Conservation (phyloP, 345 rosid genomes). For the Zanthoxylum bungeanum region DNA sequence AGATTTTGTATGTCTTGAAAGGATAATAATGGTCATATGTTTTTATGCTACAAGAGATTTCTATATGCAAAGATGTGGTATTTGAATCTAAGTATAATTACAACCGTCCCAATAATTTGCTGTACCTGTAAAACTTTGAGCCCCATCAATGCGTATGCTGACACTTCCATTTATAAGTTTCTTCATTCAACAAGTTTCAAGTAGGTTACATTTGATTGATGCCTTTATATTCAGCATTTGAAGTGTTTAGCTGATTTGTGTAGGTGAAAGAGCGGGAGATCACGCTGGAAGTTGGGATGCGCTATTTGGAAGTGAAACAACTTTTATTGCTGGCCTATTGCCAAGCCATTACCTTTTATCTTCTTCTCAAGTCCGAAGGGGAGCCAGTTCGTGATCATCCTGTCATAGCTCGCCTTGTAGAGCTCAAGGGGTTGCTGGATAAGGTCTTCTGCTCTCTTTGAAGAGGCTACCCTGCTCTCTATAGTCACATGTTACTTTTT, state of each 20-base stretch:
- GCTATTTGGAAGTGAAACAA: constrained; percentile 79
- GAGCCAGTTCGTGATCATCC: constrained; percentile 90
- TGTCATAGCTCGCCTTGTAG: constrained; percentile 82
- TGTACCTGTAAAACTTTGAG: neutral
- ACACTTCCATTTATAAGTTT: neutral
- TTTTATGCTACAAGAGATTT: neutral
- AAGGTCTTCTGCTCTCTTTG: constrained; percentile 46
- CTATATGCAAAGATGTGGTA: neutral
- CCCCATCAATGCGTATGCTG: neutral
- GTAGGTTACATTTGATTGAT: constrained; percentile 2
- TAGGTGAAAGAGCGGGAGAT: constrained; percentile 52
- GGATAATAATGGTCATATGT: neutral
- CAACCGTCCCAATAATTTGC: neutral
- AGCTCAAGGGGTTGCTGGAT: constrained; percentile 67
- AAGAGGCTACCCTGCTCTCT: neutral
- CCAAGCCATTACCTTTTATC: constrained; percentile 86
- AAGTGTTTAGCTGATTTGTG: constrained; percentile 13
- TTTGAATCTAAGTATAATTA: neutral
- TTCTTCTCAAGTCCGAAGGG: constrained; percentile 93
- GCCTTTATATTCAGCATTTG: neutral
- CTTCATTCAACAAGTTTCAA: neutral
- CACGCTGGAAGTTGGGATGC: constrained; percentile 45
- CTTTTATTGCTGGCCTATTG: constrained; percentile 73
- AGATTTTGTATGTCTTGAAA: neutral
- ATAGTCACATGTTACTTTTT: neutral